phyloP scores from a whole-genome alignment of 2,329 filamentous ascomycete species.

The Fusarium xylarioides region DNA sequence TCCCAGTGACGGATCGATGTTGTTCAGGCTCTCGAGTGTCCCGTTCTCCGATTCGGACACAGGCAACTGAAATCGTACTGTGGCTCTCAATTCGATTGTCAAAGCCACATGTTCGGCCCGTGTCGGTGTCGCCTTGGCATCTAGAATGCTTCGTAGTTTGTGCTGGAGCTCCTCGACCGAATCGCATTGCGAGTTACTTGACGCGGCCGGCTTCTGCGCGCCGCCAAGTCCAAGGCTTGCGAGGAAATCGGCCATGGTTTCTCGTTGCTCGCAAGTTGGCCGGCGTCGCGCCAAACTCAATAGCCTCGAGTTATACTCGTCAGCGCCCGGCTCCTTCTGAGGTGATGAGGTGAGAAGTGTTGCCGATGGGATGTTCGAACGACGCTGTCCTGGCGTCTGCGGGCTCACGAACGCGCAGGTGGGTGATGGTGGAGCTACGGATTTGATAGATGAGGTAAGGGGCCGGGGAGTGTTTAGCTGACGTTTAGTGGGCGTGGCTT shows the following conservation, averaged over 20 bases:
- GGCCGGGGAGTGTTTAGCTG: background rate
- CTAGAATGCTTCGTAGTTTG: slow-evolving; percentile 54
- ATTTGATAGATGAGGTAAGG: slow-evolving; percentile 9
- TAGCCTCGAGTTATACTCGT: slow-evolving; percentile 25
- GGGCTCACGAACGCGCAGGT: slow-evolving; percentile 21
- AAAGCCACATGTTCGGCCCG: slow-evolving; percentile 60
- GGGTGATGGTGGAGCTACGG: slow-evolving; percentile 1
- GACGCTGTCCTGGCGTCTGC: slow-evolving; percentile 6
- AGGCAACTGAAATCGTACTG: slow-evolving; percentile 55
- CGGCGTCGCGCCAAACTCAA: slow-evolving; percentile 22
- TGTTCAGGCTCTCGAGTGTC: slow-evolving; percentile 44
- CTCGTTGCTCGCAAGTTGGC: background rate
- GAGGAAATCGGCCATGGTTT: slow-evolving; percentile 51
- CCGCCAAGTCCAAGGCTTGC: slow-evolving; percentile 48
- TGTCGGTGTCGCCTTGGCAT: slow-evolving; percentile 55
- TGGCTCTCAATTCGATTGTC: slow-evolving; percentile 57
- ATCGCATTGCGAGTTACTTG: slow-evolving; percentile 41
- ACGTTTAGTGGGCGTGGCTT: slow-evolving; percentile 7
- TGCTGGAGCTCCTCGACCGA: slow-evolving; percentile 57
- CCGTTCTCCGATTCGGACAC: slow-evolving; percentile 51
- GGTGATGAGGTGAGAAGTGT: slow-evolving; percentile 1
- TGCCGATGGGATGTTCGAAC: background rate
- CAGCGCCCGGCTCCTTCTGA: slow-evolving; percentile 31
- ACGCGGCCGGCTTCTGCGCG: slow-evolving; percentile 31
- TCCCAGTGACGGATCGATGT: slow-evolving; percentile 49